Evolutionary conservation across 371 early-diverging fungal genomes (phyloP).

Genomic region (Mucor irregularis): DNA sequence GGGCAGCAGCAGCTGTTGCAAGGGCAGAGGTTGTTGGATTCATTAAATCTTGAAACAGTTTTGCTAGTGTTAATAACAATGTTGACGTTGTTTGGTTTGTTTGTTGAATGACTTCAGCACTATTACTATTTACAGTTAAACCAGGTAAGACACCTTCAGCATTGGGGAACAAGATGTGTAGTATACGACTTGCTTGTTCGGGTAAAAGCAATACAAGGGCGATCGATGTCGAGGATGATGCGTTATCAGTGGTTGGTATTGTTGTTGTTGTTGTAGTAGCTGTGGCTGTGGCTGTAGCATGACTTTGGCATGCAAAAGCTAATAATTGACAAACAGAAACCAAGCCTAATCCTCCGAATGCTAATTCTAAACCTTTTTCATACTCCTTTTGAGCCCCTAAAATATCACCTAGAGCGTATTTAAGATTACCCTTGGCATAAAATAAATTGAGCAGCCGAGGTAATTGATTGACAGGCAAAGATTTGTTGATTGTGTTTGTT

Average conservation of each 20-base stretch:
- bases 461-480: constrained; percentile 60
- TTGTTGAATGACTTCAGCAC: constrained; percentile 44
- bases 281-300: not conserved
- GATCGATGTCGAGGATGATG: constrained; percentile 6
- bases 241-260: not conserved
- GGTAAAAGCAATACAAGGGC: constrained; percentile 68
- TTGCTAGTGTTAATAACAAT: constrained; percentile 81
- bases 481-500: constrained; percentile 16
- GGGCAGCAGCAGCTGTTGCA: constrained; percentile 42
- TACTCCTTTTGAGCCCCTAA: constrained; percentile 78
- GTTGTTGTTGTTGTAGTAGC: not conserved
- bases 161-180: constrained; percentile 60
- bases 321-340: constrained; percentile 56
- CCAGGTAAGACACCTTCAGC: constrained; percentile 68
- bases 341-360: constrained; percentile 70
- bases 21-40: constrained; percentile 46
- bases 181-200: constrained; percentile 62
- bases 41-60: constrained; percentile 82
- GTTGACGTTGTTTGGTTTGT: constrained; percentile 78
- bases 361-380: constrained; percentile 75
- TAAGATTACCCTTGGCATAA: constrained; percentile 84
- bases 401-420: constrained; percentile 75
- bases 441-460: constrained; percentile 76
- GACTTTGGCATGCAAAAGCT: constrained; percentile 39
- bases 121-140: constrained; percentile 25